Percentiles rank a stretch among this genome's conserved stretches.
phyloP scores from a whole-genome alignment of 1,139 yeast genomes.

The Candida dubliniensis region DNA sequence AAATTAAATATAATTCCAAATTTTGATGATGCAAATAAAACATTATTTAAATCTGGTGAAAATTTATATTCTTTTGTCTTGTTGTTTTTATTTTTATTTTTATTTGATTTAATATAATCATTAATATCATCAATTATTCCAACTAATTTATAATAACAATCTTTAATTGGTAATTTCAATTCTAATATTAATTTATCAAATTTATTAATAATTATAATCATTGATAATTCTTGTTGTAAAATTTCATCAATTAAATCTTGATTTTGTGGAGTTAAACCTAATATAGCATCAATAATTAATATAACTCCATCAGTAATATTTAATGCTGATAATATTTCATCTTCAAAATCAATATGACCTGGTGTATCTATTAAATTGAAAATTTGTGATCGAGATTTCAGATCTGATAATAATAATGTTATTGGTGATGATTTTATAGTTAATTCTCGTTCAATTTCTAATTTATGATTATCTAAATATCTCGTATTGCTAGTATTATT shows the following conservation, averaged over 20 bases:
- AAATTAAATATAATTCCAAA: conserved; percentile 66
- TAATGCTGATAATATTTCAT: conserved; percentile 64
- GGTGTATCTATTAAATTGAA: conserved; percentile 81
- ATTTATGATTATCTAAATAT: conserved; percentile 67
- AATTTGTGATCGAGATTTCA: conserved; percentile 55
- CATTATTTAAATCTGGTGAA: conserved; percentile 68
- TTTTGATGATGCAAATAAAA: conserved; percentile 70
- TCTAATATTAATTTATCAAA: conserved; percentile 82
- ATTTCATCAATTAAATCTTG: conserved; percentile 51
- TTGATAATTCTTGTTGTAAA: conserved; percentile 46
- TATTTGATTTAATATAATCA: conserved; percentile 37
- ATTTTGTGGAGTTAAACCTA: conserved; percentile 67
- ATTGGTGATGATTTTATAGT: conserved; percentile 66
- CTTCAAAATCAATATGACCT: conserved; percentile 83
- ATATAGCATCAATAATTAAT: conserved; percentile 79
- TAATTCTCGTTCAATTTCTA: conserved; percentile 72
- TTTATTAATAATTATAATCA: conserved; percentile 73
- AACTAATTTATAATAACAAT: conserved; percentile 68
- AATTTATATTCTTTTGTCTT: too few relatives aligned
- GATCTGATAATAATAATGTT: conserved; percentile 59
- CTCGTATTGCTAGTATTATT: conserved; percentile 46
- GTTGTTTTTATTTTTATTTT: conserved; percentile 26
- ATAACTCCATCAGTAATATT: conserved; percentile 65
- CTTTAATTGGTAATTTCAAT: conserved; percentile 69
- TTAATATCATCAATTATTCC: conserved; percentile 66